Base-by-base conservation (phyloP, 108 stramenopile species). In the Cyclotella cryptica region DNA sequence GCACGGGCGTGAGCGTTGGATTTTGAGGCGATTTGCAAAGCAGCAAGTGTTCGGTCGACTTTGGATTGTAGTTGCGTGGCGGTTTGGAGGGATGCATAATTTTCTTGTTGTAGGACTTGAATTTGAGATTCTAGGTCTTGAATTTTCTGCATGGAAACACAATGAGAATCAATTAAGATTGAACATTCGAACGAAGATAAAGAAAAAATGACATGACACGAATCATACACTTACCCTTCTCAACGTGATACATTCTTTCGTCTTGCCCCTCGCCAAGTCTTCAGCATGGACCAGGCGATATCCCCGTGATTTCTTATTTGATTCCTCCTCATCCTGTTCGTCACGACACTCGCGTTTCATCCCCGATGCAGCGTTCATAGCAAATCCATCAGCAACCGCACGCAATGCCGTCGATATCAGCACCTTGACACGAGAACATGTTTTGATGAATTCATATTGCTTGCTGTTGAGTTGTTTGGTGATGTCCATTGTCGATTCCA, bases 1-100 rank as follows among this genome's bases (percentile, higher is more conserved):
- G 88, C 88, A 13, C 90, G 83, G 24, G 90, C 87, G 27, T 86
- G 75, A 39, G 87, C 87, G 13, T 85, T 86, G 62, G 81, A 88
- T 26, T 68, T 74, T 21, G 80, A 77, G 8, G 90, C 87, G 30
- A 88, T 76, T 65, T 79, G 74, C 35, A 89, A 86, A 3, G 90
- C 90, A 49, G 84, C 85, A n/a, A 72, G 30, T 3, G 86, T 79
- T 1, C 85, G 80, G 49, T 89, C 86, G n/a, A 89, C 64, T 60
- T 88, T 87, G 26, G 60, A 49, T 67, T 84, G 69, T 40, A 78
- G 66, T 40, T 84, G 71, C 4, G 62, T 46, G 55, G 68, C 46
- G n/a, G 84, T 71, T 35, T 88, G 75, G 17, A 88, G 80, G 11
- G 88, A 75, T 63, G 77, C 42, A 6, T 43, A 68, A 39, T 83